phyloP scores from a whole-genome alignment of 1,139 yeast genomes.

The Yamadazyma triangularis region DNA sequence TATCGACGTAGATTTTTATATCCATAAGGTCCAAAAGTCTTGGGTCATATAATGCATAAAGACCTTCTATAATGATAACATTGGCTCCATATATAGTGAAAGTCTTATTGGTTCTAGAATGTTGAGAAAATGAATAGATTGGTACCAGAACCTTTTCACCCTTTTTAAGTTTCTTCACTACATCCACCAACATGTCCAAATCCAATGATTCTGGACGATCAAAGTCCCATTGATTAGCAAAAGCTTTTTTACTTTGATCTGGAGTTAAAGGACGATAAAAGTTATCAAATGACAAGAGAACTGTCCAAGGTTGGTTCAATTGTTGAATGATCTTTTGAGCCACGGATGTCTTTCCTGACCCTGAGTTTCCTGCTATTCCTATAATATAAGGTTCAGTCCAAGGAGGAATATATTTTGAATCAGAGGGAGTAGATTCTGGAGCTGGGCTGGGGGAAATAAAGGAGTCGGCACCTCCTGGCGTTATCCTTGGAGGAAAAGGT shows the following conservation, averaged over 20 bases:
- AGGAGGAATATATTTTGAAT: constrained; percentile 65
- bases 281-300: constrained; percentile 85
- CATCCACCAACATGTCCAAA: constrained; percentile 62
- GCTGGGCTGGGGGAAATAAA: constrained; percentile 1
- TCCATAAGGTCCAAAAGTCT: constrained; percentile 75
- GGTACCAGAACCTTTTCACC: constrained; percentile 66
- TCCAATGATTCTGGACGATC: constrained; percentile 85
- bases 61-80: constrained; percentile 88
- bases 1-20: constrained; percentile 84
- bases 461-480: constrained; percentile 5
- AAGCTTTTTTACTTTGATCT: constrained; percentile 63
- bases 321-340: constrained; percentile 78
- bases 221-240: constrained; percentile 67
- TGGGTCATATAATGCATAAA: constrained; percentile 74
- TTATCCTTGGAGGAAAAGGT: constrained; percentile 4
- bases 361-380: constrained; percentile 93
- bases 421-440: background rate
- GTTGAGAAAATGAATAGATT: constrained; percentile 75
- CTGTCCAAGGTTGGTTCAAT: constrained; percentile 92
- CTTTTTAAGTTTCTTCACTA: constrained; percentile 60
- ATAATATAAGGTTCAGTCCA: constrained; percentile 96
- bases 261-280: constrained; percentile 71
- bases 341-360: constrained; percentile 93
- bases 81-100: constrained; percentile 91
- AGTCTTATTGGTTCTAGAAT: constrained; percentile 64